phyloP scores from a whole-genome alignment of 495 filamentous ascomycete genomes.

The Aspergillus conjunctus region DNA sequence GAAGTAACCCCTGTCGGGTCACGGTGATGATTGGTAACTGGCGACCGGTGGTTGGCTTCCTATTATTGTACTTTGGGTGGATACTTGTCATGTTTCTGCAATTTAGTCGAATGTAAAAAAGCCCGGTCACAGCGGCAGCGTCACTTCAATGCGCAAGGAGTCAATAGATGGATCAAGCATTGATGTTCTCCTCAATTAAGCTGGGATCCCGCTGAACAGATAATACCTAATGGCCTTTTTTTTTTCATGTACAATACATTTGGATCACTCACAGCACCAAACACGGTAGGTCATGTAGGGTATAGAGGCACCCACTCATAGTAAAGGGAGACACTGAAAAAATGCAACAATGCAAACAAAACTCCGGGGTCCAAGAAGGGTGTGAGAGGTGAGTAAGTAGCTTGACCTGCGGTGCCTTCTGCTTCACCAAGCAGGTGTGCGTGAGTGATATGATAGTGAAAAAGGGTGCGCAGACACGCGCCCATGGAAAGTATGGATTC shows the following conservation, averaged over 20 bases:
- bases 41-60: too few relatives aligned
- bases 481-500: not conserved
- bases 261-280: constrained; percentile 13
- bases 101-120: too few relatives aligned
- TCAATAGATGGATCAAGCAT: too few relatives aligned
- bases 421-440: not conserved
- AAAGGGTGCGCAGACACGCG: not conserved
- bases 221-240: constrained; percentile 21
- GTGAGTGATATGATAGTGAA: not conserved
- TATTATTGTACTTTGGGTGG: too few relatives aligned
- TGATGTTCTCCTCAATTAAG: too few relatives aligned
- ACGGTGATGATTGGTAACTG: too few relatives aligned
- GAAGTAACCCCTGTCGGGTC: not conserved
- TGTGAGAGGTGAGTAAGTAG: not conserved
- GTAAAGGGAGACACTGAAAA: not conserved
- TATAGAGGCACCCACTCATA: constrained; percentile 12
- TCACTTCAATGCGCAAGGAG: too few relatives aligned
- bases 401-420: not conserved
- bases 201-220: too few relatives aligned
- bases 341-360: not conserved
- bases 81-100: too few relatives aligned
- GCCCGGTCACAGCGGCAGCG: too few relatives aligned
- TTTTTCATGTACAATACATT: constrained; percentile 26
- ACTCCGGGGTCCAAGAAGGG: not conserved
- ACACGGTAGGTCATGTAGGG: constrained; percentile 7